These are phyloP conservation scores for Salix arbutifolia DNA, from an alignment of 345 rosid genomes.

Conservation along the genomic window DNA sequence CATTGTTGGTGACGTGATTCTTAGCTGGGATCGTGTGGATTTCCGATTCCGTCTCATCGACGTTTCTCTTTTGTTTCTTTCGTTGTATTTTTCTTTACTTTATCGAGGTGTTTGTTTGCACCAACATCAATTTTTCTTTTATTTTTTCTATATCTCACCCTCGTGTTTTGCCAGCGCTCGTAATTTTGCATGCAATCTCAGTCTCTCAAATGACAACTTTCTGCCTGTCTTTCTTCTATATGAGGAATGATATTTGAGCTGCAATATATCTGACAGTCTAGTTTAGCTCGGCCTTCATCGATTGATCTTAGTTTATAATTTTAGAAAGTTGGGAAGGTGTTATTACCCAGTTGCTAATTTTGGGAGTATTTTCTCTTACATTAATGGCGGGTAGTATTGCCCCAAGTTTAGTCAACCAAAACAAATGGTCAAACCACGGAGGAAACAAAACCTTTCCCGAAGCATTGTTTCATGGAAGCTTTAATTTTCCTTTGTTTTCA, in stretches of 20 bases:
- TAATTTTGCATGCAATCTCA: too few relatives aligned
- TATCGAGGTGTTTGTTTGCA: background rate
- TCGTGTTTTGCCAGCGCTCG: background rate
- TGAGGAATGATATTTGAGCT: too few relatives aligned
- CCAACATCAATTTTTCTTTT: background rate
- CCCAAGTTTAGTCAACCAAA: background rate
- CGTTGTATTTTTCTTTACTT: background rate
- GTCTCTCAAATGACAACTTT: too few relatives aligned
- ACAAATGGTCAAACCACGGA: conserved; percentile 4
- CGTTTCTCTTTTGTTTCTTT: conserved; percentile 7
- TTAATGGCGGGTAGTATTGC: background rate
- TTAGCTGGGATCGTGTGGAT: conserved; percentile 28
- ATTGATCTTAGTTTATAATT: too few relatives aligned
- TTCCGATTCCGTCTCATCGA: conserved; percentile 22
- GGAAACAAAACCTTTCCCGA: conserved; percentile 13
- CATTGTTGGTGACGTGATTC: background rate
- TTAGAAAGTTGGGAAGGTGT: background rate
- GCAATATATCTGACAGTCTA: too few relatives aligned
- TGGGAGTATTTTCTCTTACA: background rate
- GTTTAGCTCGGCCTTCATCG: background rate
- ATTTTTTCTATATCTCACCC: background rate
- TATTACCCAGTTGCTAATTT: background rate
- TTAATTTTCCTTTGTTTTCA: conserved; percentile 15
- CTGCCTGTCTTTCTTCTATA: too few relatives aligned
- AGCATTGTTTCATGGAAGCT: background rate